Evolutionary conservation across 371 early-diverging fungal genomes (phyloP).

Genomic region (Rhizopus stolonifer): DNA sequence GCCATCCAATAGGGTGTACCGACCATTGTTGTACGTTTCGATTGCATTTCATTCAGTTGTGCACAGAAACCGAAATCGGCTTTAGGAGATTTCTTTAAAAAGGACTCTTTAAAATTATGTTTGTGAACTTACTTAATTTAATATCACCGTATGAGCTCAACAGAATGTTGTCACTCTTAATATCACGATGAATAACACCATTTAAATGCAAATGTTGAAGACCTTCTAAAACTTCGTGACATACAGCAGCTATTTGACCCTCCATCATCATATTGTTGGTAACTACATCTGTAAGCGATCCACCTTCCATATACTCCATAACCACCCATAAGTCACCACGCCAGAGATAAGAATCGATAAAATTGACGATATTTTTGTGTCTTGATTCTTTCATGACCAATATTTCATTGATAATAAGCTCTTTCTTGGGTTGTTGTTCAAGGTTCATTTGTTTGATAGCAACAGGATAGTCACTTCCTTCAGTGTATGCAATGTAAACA

Average conservation of each 20-base stretch:
- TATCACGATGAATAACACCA: slow-evolving; percentile 96
- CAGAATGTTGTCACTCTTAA: slow-evolving; percentile 96
- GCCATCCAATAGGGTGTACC: slow-evolving; percentile 97
- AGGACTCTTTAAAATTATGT: not conserved
- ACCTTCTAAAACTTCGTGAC: slow-evolving; percentile 87
- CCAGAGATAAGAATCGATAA: slow-evolving; percentile 88
- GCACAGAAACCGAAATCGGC: slow-evolving; percentile 97
- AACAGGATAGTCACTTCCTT: slow-evolving; percentile 66
- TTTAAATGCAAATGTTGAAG: slow-evolving; percentile 90
- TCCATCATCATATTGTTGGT: slow-evolving; percentile 93
- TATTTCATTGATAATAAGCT: slow-evolving; percentile 95
- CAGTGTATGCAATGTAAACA: slow-evolving; percentile 84
- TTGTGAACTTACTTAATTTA: slow-evolving; percentile 72
- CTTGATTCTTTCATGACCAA: slow-evolving; percentile 88
- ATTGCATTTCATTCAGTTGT: slow-evolving; percentile 75
- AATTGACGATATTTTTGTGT: slow-evolving; percentile 96
- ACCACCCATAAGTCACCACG: slow-evolving; percentile 91
- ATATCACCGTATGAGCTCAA: slow-evolving; percentile 85
- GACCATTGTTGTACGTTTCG: slow-evolving; percentile 89
- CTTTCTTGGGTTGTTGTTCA: slow-evolving; percentile 94
- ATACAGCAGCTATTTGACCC: slow-evolving; percentile 92
- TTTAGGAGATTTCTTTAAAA: slow-evolving; percentile 24
- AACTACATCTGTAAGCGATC: slow-evolving; percentile 89
- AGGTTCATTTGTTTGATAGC: slow-evolving; percentile 97
- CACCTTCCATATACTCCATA: slow-evolving; percentile 98